Conservation (phyloP, 805 yeast species). For the Saccharomycopsis sp. region DNA sequence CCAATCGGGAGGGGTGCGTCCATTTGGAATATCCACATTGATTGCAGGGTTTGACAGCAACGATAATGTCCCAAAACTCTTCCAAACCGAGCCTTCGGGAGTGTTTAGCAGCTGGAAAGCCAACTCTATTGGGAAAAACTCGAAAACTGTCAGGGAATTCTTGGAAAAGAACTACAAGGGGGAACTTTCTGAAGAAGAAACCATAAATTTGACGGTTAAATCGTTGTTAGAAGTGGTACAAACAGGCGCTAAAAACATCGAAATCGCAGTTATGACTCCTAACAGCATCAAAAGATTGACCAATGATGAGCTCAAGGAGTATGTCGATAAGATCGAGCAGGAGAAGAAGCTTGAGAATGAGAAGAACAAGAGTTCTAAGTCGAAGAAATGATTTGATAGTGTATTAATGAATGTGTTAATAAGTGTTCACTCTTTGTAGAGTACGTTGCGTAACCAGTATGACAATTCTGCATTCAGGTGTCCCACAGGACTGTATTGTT, state of each 20-base stretch:
- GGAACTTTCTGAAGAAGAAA: slow-evolving; percentile 59
- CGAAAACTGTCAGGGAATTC: slow-evolving; percentile 92
- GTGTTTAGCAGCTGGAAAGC: slow-evolving; percentile 98
- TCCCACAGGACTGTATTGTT: too few relatives aligned
- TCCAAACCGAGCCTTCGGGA: slow-evolving; percentile 96
- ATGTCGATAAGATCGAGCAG: slow-evolving; percentile 77
- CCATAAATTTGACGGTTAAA: slow-evolving; percentile 76
- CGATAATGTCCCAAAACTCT: slow-evolving; percentile 73
- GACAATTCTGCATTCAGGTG: too few relatives aligned
- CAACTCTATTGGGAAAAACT: slow-evolving; percentile 90
- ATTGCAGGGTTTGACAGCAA: slow-evolving; percentile 93
- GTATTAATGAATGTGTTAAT: too few relatives aligned
- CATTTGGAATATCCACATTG: slow-evolving; percentile 92
- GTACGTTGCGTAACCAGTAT: too few relatives aligned
- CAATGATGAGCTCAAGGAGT: slow-evolving; percentile 63
- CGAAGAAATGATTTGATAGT: slow-evolving; percentile 1
- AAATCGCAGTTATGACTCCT: slow-evolving; percentile 80
- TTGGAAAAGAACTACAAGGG: slow-evolving; percentile 78
- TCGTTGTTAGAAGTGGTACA: slow-evolving; percentile 93
- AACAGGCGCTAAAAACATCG: slow-evolving; percentile 95
- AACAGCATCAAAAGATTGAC: slow-evolving; percentile 51
- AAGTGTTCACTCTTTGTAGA: too few relatives aligned
- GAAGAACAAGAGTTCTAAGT: slow-evolving; percentile 45
- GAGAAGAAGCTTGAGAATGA: slow-evolving; percentile 83
- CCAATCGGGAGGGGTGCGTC: slow-evolving; percentile 97